Evolutionary conservation across 495 filamentous ascomycete species (phyloP).

Genomic region (Neurospora sp.): DNA sequence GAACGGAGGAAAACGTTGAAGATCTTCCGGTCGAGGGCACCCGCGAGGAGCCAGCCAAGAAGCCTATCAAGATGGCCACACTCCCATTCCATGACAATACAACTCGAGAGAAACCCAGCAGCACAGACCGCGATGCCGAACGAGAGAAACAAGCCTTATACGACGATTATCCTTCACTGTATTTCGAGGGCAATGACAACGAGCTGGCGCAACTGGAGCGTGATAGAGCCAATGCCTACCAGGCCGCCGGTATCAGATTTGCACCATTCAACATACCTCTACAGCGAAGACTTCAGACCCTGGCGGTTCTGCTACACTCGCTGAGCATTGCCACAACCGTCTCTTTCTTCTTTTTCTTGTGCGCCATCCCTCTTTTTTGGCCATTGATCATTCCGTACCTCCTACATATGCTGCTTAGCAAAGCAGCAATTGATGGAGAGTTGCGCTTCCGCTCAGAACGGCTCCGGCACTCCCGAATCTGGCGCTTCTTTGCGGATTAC

Average conservation of each 20-base stretch:
- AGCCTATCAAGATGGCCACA: slow-evolving; percentile 5
- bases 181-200: background rate
- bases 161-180: background rate
- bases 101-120: background rate
- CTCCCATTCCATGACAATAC: slow-evolving; percentile 4
- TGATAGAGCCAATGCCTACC: slow-evolving; percentile 8
- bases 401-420: slow-evolving; percentile 71
- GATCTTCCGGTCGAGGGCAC: slow-evolving; percentile 1
- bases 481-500: slow-evolving; percentile 85
- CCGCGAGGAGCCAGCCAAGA: background rate
- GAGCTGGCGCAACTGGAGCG: slow-evolving; percentile 10
- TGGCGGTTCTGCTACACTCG: slow-evolving; percentile 77
- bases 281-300: slow-evolving; percentile 75
- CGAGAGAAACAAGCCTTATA: background rate
- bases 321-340: slow-evolving; percentile 66
- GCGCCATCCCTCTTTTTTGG: slow-evolving; percentile 84
- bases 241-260: slow-evolving; percentile 51
- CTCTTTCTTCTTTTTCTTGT: slow-evolving; percentile 82
- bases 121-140: background rate
- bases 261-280: slow-evolving; percentile 83
- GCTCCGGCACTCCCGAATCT: slow-evolving; percentile 63
- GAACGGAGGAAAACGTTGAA: slow-evolving; percentile 10
- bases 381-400: slow-evolving; percentile 86
- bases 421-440: slow-evolving; percentile 60
- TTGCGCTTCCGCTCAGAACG: slow-evolving; percentile 63